Conservation (phyloP, 257 asterid species). For the Capsicum baccatum region DNA sequence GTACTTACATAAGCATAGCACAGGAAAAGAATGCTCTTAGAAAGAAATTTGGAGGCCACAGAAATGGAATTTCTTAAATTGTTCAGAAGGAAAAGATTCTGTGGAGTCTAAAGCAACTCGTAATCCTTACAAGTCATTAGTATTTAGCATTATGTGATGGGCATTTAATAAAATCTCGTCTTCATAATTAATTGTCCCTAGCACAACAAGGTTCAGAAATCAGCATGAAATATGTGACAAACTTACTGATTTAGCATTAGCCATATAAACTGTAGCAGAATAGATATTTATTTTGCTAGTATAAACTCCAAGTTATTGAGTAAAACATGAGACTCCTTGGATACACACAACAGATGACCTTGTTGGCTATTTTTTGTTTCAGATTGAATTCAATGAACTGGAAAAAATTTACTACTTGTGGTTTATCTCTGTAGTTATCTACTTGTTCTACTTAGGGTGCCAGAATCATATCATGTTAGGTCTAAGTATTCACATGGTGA, state of each 20-base stretch:
- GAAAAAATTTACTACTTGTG: not conserved
- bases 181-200: not conserved
- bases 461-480: not conserved
- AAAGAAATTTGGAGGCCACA: not conserved
- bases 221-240: not conserved
- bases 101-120: slow-evolving; percentile 5
- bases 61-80: not conserved
- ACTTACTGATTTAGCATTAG: not conserved
- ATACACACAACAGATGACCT: not conserved
- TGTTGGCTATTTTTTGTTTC: no score
- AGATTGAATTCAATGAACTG: not conserved
- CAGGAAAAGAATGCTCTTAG: not conserved
- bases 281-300: not conserved
- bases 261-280: not conserved
- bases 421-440: not conserved
- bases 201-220: not conserved
- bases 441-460: not conserved
- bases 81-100: not conserved
- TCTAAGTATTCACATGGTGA: not conserved
- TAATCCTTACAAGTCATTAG: not conserved
- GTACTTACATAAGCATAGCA: not conserved
- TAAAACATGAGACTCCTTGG: not conserved
- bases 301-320: not conserved
- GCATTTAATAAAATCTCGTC: not conserved
- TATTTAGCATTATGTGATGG: not conserved